A percentile compares a stretch with the other conserved stretches of the same genome.
Conservation (phyloP, 176 grass and related monocot genomes). For the Triticum timopheevii region DNA sequence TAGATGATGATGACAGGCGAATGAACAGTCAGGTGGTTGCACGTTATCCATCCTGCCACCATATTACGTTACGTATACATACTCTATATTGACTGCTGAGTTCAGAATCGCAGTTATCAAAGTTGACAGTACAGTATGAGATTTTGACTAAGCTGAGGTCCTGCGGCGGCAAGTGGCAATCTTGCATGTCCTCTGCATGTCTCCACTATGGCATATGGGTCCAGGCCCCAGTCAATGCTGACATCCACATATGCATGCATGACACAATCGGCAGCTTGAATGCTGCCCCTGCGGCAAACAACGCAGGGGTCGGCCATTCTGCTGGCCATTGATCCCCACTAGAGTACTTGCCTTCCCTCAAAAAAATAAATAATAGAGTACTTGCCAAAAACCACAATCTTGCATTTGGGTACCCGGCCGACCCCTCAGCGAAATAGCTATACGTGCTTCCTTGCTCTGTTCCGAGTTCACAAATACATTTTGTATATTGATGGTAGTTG, state of each 20-base stretch:
- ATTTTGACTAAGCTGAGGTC: not conserved
- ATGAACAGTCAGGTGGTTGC: constrained; percentile 23
- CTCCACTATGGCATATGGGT: not conserved
- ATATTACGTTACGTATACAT: too few relatives aligned
- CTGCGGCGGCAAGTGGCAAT: not conserved
- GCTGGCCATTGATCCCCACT: not conserved
- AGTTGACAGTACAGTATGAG: not conserved
- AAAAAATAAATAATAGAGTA: not conserved
- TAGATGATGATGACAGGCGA: not conserved
- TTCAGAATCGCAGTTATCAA: not conserved
- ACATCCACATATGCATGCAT: not conserved
- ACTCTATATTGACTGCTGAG: not conserved
- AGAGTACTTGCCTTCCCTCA: too few relatives aligned
- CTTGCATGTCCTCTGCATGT: constrained; percentile 14
- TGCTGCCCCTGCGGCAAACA: not conserved
- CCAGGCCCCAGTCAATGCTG: constrained; percentile 22
- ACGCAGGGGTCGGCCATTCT: not conserved
- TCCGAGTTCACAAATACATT: not conserved
- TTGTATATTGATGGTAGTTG: not conserved
- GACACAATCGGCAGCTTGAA: not conserved
- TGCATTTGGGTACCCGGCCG: not conserved
- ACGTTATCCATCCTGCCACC: constrained; percentile 26
- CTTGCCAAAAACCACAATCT: not conserved
- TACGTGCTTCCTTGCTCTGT: not conserved
- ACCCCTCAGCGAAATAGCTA: not conserved